A percentile compares a stretch with the other conserved stretches of the same genome.
Conservation (phyloP, 2,329 filamentous ascomycete species). For the Bipolaris oryzae region DNA sequence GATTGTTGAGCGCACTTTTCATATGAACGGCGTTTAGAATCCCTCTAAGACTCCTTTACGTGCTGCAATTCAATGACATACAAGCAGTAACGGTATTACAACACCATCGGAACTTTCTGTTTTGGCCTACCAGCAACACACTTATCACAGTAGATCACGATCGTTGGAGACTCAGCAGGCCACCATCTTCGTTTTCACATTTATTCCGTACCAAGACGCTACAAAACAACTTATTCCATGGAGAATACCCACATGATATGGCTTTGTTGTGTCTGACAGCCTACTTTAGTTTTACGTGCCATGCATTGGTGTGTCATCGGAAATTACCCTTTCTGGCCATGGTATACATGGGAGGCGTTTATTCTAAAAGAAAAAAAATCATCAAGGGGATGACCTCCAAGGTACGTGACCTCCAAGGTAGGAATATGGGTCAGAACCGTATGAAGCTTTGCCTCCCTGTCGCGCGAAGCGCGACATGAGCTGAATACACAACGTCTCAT, state of each 20-base stretch:
- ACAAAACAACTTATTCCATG: neutral
- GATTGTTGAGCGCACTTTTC: neutral
- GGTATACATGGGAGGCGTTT: neutral
- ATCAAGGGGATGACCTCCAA: slow-evolving; percentile 8
- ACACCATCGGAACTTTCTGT: neutral
- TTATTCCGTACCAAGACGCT: neutral
- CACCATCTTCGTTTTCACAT: neutral
- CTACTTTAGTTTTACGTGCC: neutral
- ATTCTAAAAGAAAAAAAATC: neutral
- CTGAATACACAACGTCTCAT: slow-evolving; percentile 13
- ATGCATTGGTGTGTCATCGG: neutral
- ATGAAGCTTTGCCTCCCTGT: slow-evolving; percentile 5
- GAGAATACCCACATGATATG: neutral
- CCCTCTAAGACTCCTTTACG: neutral
- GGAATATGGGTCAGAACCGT: neutral
- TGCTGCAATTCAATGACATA: neutral
- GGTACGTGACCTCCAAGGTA: slow-evolving; percentile 2
- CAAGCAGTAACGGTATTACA: neutral
- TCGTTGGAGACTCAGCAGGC: neutral
- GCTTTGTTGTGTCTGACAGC: neutral
- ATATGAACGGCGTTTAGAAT: neutral
- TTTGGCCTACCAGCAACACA: neutral
- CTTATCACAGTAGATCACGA: neutral
- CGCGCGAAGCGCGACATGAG: neutral
- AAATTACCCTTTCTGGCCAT: neutral